These are phyloP conservation scores for Phytophthora crassamura DNA, from an alignment of 352 stramenopile species.

Conservation along the genomic window DNA sequence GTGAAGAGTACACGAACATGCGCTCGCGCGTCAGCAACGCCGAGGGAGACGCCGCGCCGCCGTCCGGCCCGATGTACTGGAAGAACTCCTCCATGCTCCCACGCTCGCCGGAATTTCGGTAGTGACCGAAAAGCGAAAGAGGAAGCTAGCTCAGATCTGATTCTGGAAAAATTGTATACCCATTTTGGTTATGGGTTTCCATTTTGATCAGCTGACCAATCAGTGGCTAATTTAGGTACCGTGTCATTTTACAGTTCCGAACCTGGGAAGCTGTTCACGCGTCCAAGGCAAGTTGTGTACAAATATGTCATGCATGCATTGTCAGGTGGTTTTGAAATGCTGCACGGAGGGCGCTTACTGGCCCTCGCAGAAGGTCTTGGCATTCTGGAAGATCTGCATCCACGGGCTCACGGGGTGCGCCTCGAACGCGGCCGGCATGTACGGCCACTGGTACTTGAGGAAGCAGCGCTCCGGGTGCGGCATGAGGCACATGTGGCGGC, in stretches of 20 bases:
- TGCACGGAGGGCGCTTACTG: slow-evolving; percentile 39
- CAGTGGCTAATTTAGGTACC: too few species aligned
- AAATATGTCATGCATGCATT: slow-evolving; percentile 28
- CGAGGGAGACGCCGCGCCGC: slow-evolving; percentile 22
- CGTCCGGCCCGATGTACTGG: slow-evolving; percentile 62
- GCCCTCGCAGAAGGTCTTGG: slow-evolving; percentile 95
- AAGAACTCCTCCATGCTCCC: slow-evolving; percentile 77
- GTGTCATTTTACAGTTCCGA: too few species aligned
- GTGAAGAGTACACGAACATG: slow-evolving; percentile 67
- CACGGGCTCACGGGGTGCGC: slow-evolving; percentile 91
- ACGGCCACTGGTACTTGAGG: slow-evolving; percentile 98
- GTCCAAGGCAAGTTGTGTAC: slow-evolving; percentile 8
- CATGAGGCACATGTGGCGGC: slow-evolving; percentile 99
- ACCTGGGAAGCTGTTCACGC: too few species aligned
- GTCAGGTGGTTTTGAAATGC: slow-evolving; percentile 21
- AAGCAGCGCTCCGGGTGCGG: slow-evolving; percentile 98
- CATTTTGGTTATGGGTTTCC: too few species aligned
- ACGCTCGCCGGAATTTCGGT: slow-evolving; percentile 17
- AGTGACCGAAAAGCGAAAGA: slow-evolving; percentile 4
- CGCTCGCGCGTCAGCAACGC: slow-evolving; percentile 52
- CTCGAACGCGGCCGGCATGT: slow-evolving; percentile 89
- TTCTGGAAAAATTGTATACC: background rate
- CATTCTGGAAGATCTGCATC: slow-evolving; percentile 99
- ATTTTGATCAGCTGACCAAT: background rate
- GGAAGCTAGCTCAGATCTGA: slow-evolving; percentile 20